Base-by-base conservation (phyloP, 768 basidiomycete genomes). In the Mycena pura region DNA sequence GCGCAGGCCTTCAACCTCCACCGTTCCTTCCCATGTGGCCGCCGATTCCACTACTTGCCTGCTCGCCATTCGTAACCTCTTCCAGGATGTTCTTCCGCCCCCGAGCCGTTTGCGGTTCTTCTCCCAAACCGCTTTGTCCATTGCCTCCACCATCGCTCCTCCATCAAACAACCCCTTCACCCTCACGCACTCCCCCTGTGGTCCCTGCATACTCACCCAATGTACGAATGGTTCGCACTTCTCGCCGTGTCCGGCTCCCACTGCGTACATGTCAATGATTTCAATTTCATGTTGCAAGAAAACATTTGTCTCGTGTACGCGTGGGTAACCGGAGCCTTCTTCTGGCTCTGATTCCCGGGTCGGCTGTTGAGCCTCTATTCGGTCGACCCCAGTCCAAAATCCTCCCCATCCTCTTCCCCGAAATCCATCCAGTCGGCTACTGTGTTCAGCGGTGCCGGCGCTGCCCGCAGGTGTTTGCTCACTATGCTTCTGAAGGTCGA, bases 31-130 rank as follows among this genome's bases (percentile, higher is more conserved):
- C 70, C 72, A 74, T 3, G 40, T 10, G 7, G 65, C 71, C 25
- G 36, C 2, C 0, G 69, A 70, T 6, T 32, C 36, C 3, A 73
- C 68, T 0, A 70, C 19, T 11, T 29, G 11, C 0, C 76, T 73
- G 59, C 74, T 69, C 15, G 76, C 78, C 77, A 79, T 76, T 2
- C 70, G 40, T 6, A 79, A 61, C 1, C n/a, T 21, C 34, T 55
- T 61, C 0, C 7, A 4, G 1, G 76, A 77, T 5, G 36, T 53
- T 5, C 27, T 6, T 17, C 55, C 52, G 0, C 17, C 6, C 9
- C 65, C 44, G 6, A 76, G 22, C 19, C 57, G n/a, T 7, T 57
- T 45, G 17, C 56, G 40, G n/a, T 67, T 40, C n/a, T 25, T 34
- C 13, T 49, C 36, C 60, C 62, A 74, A 6, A 70, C 44, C 10